Conservation (phyloP, 805 yeast species). For the Saccharomycopsis javanensis region DNA sequence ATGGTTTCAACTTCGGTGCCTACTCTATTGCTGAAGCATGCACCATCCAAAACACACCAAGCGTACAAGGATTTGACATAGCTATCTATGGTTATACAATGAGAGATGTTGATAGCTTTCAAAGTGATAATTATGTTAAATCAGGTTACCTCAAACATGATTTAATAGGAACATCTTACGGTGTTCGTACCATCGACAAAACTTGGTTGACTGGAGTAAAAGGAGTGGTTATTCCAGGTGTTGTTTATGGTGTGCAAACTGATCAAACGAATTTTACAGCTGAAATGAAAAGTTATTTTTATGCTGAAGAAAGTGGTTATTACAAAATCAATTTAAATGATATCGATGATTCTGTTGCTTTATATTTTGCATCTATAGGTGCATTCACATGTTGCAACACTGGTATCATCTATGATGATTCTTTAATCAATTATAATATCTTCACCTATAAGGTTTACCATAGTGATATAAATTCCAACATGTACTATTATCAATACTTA, state of each 20-base stretch:
- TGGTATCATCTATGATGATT: neutral
- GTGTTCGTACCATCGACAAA: too few species aligned
- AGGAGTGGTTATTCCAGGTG: neutral
- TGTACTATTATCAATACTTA: constrained; percentile 11
- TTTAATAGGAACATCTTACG: neutral
- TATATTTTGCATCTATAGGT: constrained; percentile 26
- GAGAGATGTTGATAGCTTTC: neutral
- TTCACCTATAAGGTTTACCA: neutral
- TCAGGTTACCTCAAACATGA: neutral
- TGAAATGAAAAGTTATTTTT: constrained; percentile 24
- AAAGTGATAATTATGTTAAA: neutral
- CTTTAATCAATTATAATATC: neutral
- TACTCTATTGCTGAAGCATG: neutral
- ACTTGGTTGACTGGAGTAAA: too few species aligned
- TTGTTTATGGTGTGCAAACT: neutral
- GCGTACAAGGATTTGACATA: neutral
- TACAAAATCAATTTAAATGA: constrained; percentile 22
- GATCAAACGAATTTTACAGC: constrained; percentile 22
- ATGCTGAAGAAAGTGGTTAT: constrained; percentile 26
- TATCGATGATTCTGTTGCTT: constrained; percentile 29
- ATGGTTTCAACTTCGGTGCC: neutral
- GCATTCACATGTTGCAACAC: constrained; percentile 30
- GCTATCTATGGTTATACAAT: neutral
- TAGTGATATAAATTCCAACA: neutral
- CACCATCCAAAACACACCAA: neutral